A percentile compares a stretch with the other conserved stretches of the same genome.
phyloP scores from a whole-genome alignment of 2,329 filamentous ascomycete species.

The Aaosphaeria arxii region DNA sequence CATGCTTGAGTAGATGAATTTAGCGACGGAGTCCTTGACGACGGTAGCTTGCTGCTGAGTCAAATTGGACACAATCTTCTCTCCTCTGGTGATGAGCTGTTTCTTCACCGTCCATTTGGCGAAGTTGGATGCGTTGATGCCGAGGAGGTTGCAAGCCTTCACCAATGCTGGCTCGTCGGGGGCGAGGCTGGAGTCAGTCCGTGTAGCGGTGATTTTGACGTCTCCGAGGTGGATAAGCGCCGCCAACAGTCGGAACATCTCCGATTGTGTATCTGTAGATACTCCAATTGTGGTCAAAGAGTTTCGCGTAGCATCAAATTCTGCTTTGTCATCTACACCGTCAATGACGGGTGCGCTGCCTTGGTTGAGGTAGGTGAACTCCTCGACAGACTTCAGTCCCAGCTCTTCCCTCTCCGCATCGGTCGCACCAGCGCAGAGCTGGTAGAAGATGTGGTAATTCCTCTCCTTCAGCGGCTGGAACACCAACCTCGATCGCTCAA shows the following conservation, averaged over 20 bases:
- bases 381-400: conserved; percentile 74
- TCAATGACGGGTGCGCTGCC: conserved; percentile 88
- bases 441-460: conserved; percentile 99
- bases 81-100: conserved; percentile 90
- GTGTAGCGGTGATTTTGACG: conserved; percentile 88
- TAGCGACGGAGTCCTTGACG: conserved; percentile 94
- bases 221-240: conserved; percentile 93
- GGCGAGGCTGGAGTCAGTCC: conserved; percentile 81
- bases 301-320: conserved; percentile 83
- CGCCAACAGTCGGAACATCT: conserved; percentile 87
- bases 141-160: conserved; percentile 78
- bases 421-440: conserved; percentile 87
- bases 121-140: conserved; percentile 82
- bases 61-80: conserved; percentile 96
- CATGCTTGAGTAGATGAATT: conserved; percentile 96
- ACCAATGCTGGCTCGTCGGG: conserved; percentile 78
- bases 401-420: conserved; percentile 79
- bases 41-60: conserved; percentile 91
- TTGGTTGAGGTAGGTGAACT: conserved; percentile 96
- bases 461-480: conserved; percentile 97
- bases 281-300: conserved; percentile 90
- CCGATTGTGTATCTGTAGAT: conserved; percentile 65
- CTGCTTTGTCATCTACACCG: conserved; percentile 91
- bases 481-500: conserved; percentile 92
- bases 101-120: conserved; percentile 99